These are phyloP conservation scores for Astraeus odoratus DNA, from an alignment of 768 basidiomycete species.

Conservation along the genomic window DNA sequence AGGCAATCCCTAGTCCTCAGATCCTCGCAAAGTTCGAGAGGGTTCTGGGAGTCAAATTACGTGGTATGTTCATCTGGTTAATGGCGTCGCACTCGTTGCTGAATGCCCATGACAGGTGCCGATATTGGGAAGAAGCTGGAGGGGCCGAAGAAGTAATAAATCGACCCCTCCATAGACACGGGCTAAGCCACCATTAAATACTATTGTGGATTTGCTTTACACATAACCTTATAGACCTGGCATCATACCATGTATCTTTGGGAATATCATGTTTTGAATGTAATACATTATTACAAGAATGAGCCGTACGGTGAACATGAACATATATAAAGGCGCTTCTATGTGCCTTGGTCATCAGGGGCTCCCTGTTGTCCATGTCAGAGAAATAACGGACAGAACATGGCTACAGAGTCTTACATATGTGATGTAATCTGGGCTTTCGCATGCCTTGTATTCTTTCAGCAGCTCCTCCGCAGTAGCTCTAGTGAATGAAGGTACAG, in stretches of 20 bases:
- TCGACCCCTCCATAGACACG: constrained; percentile 33
- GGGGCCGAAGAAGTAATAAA: constrained; percentile 65
- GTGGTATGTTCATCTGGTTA: constrained; percentile 50
- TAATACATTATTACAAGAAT: constrained; percentile 1
- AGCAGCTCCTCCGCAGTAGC: constrained; percentile 82
- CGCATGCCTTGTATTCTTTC: constrained; percentile 94
- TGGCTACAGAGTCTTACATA: constrained; percentile 44
- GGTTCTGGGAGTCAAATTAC: constrained; percentile 76
- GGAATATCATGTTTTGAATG: background rate
- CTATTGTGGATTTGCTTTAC: constrained; percentile 15
- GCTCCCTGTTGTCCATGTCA: constrained; percentile 21
- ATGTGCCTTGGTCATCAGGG: constrained; percentile 26
- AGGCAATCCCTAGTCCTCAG: constrained; percentile 81
- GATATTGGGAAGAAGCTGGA: constrained; percentile 87
- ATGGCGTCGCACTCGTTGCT: background rate
- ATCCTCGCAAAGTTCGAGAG: constrained; percentile 88
- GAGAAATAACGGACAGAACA: background rate
- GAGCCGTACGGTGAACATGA: background rate
- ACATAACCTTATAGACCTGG: constrained; percentile 18
- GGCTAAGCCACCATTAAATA: constrained; percentile 25
- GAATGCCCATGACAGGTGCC: constrained; percentile 38
- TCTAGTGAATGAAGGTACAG: constrained; percentile 30
- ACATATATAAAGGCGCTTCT: background rate
- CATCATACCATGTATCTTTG: constrained; percentile 18
- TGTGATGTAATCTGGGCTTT: constrained; percentile 90